Evolutionary conservation across 2,329 filamentous ascomycete genomes (phyloP), one percentile per base, ranked within the genome.

Genomic region (Colletotrichum zoysiae): DNA sequence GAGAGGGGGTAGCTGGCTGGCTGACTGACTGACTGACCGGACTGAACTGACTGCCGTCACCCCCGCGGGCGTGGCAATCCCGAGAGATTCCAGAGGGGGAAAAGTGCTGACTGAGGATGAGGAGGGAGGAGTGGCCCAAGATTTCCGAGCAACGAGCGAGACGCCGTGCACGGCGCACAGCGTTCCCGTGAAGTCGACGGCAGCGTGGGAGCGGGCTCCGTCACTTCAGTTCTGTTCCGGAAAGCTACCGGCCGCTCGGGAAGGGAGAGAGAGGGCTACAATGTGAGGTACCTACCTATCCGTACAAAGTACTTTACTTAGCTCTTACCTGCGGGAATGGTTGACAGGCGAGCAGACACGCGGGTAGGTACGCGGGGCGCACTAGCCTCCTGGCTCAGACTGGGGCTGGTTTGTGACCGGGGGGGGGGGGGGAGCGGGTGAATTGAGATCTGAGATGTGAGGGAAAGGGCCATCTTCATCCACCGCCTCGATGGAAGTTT

Each of bases 361-460:
- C 35, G 35, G 55, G 44, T 46, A 46, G 44, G 44, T 46, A n/a
- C 7, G 44, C 7, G 18, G 8, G 44, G 53, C 20, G 16, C 48
- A 51, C 48, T 18, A 30, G 48, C 48, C 12, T 30, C 23, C 48
- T 23, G 48, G 12, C 20, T 53, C 46, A 26, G n/a, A 26, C 26
- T 20, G 11, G 44, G 60, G 30, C 18, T 20, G 20, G 48, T 65
- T 65, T 46, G 42, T 38, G 35, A 56, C 26, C 65, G 68, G 68
- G 64, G 38, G 12, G 38, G 9, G 38, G 35, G 35, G 35, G 9
- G 35, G 6, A 9, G 35, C 11, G 30, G 30, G 30, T 30, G 30
- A 12, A 14, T 48, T 46, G 51, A 42, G 33, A 63, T 59, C 50
- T 62, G 63, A 67, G 38, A 61, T 70, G 20, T 50, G 55, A 65